Evolutionary conservation across 768 basidiomycete genomes (phyloP).

Genomic region (Trametes coccinea): DNA sequence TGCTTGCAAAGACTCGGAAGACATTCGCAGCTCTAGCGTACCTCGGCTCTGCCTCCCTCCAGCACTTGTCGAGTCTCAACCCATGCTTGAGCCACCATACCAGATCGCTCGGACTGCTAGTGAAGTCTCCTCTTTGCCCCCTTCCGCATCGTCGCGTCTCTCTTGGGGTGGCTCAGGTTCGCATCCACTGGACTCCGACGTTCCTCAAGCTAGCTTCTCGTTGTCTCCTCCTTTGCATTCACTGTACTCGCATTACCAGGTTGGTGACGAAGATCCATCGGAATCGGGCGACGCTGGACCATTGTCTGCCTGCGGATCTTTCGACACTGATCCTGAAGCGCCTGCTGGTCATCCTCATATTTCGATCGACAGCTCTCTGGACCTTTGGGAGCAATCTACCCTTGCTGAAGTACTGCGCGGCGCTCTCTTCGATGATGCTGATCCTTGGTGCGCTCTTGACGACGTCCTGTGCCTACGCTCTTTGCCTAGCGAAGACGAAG

Average conservation of each 20-base stretch:
- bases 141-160: not conserved
- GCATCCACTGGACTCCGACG: not conserved
- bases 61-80: not conserved
- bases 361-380: not conserved
- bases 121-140: not conserved
- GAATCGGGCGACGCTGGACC: too few relatives aligned
- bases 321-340: too few relatives aligned
- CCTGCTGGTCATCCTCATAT: not conserved
- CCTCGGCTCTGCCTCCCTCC: not conserved
- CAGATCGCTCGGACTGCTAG: too few relatives aligned
- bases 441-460: slow-evolving; percentile 24
- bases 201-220: slow-evolving; percentile 20
- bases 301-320: too few relatives aligned
- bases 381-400: slow-evolving; percentile 4
- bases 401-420: slow-evolving; percentile 21
- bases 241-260: not conserved
- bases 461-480: slow-evolving; percentile 6
- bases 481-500: not conserved
- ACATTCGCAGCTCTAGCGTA: not conserved
- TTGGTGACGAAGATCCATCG: not conserved
- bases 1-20: not conserved
- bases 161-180: not conserved
- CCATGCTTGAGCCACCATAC: not conserved
- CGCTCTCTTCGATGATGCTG: slow-evolving; percentile 24
- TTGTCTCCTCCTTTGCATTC: not conserved